These are phyloP conservation scores for Phylloporus rhodoxanthus DNA, from an alignment of 768 basidiomycete genomes.

Conservation along the genomic window DNA sequence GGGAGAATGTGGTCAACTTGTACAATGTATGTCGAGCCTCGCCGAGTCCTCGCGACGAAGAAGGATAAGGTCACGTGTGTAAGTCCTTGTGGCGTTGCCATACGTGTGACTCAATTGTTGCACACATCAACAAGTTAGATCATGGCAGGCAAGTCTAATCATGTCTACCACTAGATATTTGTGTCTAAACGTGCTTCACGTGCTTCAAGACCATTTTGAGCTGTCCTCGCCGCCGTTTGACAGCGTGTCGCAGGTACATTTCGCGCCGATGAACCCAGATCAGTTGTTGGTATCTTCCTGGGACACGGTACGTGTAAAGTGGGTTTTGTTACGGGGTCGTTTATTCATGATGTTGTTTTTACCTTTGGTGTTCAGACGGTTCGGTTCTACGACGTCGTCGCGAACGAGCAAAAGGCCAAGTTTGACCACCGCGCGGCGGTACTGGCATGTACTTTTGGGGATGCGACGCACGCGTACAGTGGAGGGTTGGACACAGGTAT, in stretches of 20 bases:
- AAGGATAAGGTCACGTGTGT: neutral
- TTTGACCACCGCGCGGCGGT: slow-evolving; percentile 88
- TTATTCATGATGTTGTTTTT: neutral
- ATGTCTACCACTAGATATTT: neutral
- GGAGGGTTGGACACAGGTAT: slow-evolving; percentile 85
- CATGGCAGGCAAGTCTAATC: slow-evolving; percentile 15
- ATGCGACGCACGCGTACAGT: slow-evolving; percentile 65
- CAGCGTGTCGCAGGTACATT: slow-evolving; percentile 74
- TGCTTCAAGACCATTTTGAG: slow-evolving; percentile 33
- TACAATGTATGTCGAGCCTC: no score
- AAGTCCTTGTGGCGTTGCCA: neutral
- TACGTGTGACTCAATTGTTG: neutral
- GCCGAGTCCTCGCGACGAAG: neutral
- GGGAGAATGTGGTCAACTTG: neutral
- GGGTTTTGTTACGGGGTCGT: neutral
- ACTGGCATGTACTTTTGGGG: slow-evolving; percentile 71
- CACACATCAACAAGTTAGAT: neutral
- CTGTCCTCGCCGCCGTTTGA: slow-evolving; percentile 74
- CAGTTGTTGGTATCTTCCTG: slow-evolving; percentile 82
- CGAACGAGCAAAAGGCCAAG: slow-evolving; percentile 68
- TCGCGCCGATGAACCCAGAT: slow-evolving; percentile 73
- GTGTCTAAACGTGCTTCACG: neutral
- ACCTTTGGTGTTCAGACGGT: slow-evolving; percentile 41
- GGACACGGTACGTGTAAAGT: slow-evolving; percentile 58
- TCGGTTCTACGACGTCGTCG: slow-evolving; percentile 46